These are phyloP conservation scores for Aquilaria agallochum DNA, from an alignment of 441 rosid species.

Conservation along the genomic window DNA sequence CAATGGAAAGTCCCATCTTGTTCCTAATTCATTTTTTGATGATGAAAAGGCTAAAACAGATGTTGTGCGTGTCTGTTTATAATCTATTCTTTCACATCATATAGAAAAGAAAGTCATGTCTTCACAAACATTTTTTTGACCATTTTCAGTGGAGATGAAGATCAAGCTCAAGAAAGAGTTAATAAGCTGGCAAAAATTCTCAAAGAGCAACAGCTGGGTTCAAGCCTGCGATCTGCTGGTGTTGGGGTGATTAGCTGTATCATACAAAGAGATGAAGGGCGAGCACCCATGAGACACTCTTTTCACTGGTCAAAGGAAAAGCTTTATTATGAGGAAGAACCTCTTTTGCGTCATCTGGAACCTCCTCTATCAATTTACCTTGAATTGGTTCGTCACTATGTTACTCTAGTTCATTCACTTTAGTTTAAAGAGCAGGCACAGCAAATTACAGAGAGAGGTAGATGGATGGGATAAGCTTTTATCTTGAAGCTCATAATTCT, in stretches of 20 bases:
- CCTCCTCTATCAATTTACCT: conserved; percentile 98
- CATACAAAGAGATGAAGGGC: conserved; percentile 98
- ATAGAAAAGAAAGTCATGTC: conserved; percentile 4
- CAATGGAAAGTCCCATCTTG: no score
- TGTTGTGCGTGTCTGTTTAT: conserved; percentile 1
- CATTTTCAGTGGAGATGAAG: conserved; percentile 93
- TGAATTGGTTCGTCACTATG: conserved; percentile 70
- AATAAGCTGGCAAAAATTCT: conserved; percentile 93
- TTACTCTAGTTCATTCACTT: conserved; percentile 16
- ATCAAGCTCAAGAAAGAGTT: conserved; percentile 98
- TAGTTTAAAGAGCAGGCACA: neutral
- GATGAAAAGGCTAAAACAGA: neutral
- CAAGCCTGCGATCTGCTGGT: conserved; percentile 74
- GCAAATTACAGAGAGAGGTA: conserved; percentile 5
- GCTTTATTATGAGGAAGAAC: conserved; percentile 83
- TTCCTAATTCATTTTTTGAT: no score
- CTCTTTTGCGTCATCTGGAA: conserved; percentile 90
- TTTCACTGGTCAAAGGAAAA: conserved; percentile 93
- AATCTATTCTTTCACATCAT: neutral
- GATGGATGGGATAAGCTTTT: neutral
- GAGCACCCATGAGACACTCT: conserved; percentile 97
- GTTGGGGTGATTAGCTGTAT: conserved; percentile 96
- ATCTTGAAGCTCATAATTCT: conserved; percentile 15
- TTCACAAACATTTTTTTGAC: conserved; percentile 17
- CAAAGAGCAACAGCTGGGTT: conserved; percentile 76